Evolutionary conservation across 257 asterid species (phyloP).

Genomic region (Dorcoceras hygrometricum): DNA sequence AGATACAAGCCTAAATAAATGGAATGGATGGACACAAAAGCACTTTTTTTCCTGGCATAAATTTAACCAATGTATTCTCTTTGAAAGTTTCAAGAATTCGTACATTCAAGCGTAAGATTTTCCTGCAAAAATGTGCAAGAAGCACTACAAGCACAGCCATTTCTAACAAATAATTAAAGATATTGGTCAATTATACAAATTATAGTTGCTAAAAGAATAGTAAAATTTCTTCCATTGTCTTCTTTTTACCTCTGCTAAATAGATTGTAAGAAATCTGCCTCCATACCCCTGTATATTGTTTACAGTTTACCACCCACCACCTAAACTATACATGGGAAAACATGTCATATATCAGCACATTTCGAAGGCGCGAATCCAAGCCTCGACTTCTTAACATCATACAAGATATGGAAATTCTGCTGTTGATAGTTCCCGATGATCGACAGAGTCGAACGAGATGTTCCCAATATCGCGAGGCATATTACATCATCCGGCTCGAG

Average conservation of each 20-base stretch:
- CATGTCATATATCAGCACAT: slow-evolving; percentile 55
- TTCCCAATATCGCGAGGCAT: slow-evolving; percentile 85
- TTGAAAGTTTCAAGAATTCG: too few relatives aligned
- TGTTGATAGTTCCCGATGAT: slow-evolving; percentile 92
- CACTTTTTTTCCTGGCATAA: too few relatives aligned
- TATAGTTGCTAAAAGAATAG: slow-evolving; percentile 18
- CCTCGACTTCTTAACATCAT: slow-evolving; percentile 70
- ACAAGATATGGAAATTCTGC: slow-evolving; percentile 80
- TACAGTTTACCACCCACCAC: slow-evolving; percentile 32
- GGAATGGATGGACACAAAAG: too few relatives aligned
- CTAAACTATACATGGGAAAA: slow-evolving; percentile 25
- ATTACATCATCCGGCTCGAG: slow-evolving; percentile 69
- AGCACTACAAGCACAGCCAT: slow-evolving; percentile 9
- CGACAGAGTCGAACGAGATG: slow-evolving; percentile 66
- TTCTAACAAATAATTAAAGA: neutral
- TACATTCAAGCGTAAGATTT: neutral
- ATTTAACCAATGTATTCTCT: too few relatives aligned
- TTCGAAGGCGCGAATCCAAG: slow-evolving; percentile 75
- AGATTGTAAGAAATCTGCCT: neutral
- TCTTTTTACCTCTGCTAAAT: neutral
- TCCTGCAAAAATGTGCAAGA: slow-evolving; percentile 18
- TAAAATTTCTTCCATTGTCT: slow-evolving; percentile 16
- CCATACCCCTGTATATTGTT: slow-evolving; percentile 23
- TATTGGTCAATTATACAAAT: slow-evolving; percentile 28
- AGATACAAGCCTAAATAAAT: too few relatives aligned